Evolutionary conservation across 2,329 filamentous ascomycete genomes (phyloP).

Genomic region (Sporothrix inflata): DNA sequence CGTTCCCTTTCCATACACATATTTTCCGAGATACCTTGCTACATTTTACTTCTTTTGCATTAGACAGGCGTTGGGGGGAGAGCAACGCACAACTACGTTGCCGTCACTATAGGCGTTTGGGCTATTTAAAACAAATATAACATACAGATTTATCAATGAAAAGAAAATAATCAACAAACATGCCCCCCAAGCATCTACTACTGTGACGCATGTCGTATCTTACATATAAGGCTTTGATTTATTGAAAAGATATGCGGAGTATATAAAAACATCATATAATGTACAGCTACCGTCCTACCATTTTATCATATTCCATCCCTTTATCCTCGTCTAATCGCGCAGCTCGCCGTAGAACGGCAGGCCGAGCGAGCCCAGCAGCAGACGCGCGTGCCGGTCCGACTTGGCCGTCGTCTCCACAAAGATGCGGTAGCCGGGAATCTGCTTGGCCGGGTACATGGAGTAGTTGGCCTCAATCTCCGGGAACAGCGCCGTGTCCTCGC

Average conservation of each 20-base stretch:
- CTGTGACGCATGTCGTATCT: background rate
- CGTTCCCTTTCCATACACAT: background rate
- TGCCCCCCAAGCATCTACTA: background rate
- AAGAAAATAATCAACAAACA: background rate
- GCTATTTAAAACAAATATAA: background rate
- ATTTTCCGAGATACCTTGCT: background rate
- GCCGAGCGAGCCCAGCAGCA: conserved; percentile 73
- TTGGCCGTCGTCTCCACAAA: conserved; percentile 82
- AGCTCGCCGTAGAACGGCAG: conserved; percentile 74
- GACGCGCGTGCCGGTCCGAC: conserved; percentile 80
- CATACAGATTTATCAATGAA: background rate
- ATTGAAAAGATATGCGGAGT: conserved; percentile 11
- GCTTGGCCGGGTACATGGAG: conserved; percentile 60
- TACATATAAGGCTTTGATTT: conserved; percentile 3
- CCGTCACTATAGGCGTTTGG: background rate
- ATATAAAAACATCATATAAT: conserved; percentile 19
- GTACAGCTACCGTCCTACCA: background rate
- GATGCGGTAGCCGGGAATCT: conserved; percentile 85
- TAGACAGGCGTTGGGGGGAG: conserved; percentile 25
- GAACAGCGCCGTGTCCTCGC: conserved; percentile 78
- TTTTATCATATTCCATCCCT: background rate
- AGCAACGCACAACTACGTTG: background rate
- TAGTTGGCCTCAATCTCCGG: conserved; percentile 96
- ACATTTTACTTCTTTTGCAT: conserved; percentile 25
- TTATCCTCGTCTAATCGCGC: conserved; percentile 33